Evolutionary conservation across 2,329 filamentous ascomycete genomes (phyloP).

Genomic region (Colletotrichum neosansevieriae): DNA sequence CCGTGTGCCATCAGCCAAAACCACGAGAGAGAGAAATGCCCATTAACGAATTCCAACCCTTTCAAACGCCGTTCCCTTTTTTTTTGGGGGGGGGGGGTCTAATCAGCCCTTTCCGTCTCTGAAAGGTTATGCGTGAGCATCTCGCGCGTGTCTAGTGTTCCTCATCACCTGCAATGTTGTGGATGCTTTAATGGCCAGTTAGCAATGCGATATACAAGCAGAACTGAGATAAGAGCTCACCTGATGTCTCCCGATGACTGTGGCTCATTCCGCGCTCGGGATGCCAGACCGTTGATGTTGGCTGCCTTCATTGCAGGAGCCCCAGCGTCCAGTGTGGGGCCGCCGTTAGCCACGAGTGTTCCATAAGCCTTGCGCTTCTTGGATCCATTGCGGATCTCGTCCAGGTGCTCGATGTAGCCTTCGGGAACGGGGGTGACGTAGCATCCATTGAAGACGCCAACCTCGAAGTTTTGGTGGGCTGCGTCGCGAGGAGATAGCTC

Average conservation of each 20-base stretch:
- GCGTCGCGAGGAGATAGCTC: slow-evolving; percentile 73
- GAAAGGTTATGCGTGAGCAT: slow-evolving; percentile 7
- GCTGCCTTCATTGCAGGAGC: slow-evolving; percentile 15
- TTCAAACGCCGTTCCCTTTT: slow-evolving; percentile 27
- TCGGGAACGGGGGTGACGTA: slow-evolving; percentile 85
- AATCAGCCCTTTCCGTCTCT: background rate
- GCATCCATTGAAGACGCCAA: slow-evolving; percentile 90
- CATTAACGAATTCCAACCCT: slow-evolving; percentile 12
- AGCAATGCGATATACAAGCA: background rate
- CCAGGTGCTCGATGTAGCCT: slow-evolving; percentile 86
- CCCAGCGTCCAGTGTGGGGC: slow-evolving; percentile 14
- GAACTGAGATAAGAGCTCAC: background rate
- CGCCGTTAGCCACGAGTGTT: slow-evolving; percentile 24
- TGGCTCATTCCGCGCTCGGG: slow-evolving; percentile 11
- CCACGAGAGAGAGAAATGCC: background rate
- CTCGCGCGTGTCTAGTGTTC: slow-evolving; percentile 22
- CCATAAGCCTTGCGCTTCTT: slow-evolving; percentile 62
- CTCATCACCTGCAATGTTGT: slow-evolving; percentile 28
- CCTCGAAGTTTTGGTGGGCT: slow-evolving; percentile 77
- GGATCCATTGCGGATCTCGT: slow-evolving; percentile 72
- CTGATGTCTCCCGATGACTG: slow-evolving; percentile 29
- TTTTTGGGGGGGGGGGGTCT: too few relatives aligned
- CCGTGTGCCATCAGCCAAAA: background rate
- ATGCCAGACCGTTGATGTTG: slow-evolving; percentile 20
- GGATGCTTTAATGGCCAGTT: slow-evolving; percentile 14